These are phyloP conservation scores for Mallotus japonicus DNA, from an alignment of 441 rosid species.

Conservation along the genomic window DNA sequence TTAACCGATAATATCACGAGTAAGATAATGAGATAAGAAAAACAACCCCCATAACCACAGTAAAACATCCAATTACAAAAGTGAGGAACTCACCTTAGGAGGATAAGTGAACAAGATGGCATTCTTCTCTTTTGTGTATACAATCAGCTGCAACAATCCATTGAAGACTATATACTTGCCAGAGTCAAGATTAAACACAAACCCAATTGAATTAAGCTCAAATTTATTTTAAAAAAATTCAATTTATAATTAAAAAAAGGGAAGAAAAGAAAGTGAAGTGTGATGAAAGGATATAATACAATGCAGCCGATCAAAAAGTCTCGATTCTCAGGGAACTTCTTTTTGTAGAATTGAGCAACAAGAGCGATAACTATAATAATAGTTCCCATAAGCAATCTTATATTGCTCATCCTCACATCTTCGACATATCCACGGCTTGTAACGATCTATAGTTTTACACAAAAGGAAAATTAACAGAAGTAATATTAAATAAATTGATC, in stretches of 20 bases:
- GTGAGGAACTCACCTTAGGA: slow-evolving; percentile 52
- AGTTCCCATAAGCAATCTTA: slow-evolving; percentile 63
- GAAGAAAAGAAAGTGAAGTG: neutral
- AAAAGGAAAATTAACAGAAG: neutral
- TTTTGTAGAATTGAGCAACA: slow-evolving; percentile 92
- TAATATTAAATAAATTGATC: neutral
- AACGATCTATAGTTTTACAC: slow-evolving; percentile 45
- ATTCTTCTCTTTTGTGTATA: slow-evolving; percentile 82
- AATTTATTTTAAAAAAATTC: too few species aligned
- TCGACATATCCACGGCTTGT: slow-evolving; percentile 77
- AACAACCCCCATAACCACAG: neutral
- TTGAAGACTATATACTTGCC: slow-evolving; percentile 84
- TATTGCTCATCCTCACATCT: slow-evolving; percentile 83
- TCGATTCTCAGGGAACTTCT: slow-evolving; percentile 90
- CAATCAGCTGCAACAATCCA: slow-evolving; percentile 78
- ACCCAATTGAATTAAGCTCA: too few species aligned
- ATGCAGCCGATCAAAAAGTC: slow-evolving; percentile 85
- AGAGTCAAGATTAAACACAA: slow-evolving; percentile 49
- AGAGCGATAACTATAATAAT: slow-evolving; percentile 70
- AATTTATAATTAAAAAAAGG: neutral
- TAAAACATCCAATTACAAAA: slow-evolving; percentile 8
- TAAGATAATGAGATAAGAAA: neutral
- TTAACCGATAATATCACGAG: neutral
- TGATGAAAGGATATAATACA: slow-evolving; percentile 69
- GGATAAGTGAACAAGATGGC: slow-evolving; percentile 91